phyloP scores from a whole-genome alignment of 106 monocot species.

The Acorus gramineus region DNA sequence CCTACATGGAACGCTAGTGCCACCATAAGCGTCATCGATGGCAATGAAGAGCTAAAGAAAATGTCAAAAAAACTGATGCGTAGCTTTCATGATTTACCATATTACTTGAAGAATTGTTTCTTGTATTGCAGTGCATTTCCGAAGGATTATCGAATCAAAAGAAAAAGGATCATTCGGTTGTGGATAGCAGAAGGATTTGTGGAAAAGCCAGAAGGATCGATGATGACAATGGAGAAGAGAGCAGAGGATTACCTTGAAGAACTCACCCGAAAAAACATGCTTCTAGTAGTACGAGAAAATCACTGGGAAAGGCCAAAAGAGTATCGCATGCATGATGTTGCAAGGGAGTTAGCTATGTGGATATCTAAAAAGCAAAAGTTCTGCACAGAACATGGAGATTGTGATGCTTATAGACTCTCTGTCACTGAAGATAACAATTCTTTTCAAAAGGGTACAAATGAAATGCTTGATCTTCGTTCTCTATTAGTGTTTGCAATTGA shows the following conservation, averaged over 20 bases:
- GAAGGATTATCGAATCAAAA: slow-evolving; percentile 7
- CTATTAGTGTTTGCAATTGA: slow-evolving; percentile 1
- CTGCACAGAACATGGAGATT: neutral
- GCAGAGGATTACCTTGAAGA: slow-evolving; percentile 17
- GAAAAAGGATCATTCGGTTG: neutral
- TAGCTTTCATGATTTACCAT: slow-evolving; percentile 18
- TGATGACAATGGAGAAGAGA: neutral
- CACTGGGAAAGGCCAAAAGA: slow-evolving; percentile 1
- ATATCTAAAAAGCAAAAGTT: slow-evolving; percentile 11
- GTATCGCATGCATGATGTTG: slow-evolving; percentile 13
- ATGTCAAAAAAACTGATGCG: neutral
- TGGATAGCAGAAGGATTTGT: slow-evolving; percentile 30
- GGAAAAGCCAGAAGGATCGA: neutral
- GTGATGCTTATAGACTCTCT: neutral
- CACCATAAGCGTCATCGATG: slow-evolving; percentile 2
- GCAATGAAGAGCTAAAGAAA: neutral
- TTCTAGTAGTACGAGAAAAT: neutral
- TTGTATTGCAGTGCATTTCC: slow-evolving; percentile 21
- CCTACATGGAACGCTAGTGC: slow-evolving; percentile 1
- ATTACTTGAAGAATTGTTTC: slow-evolving; percentile 19
- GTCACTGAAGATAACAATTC: slow-evolving; percentile 7
- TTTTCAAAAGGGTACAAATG: neutral
- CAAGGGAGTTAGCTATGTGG: slow-evolving; percentile 11
- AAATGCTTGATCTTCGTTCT: slow-evolving; percentile 6
- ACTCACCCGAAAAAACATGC: slow-evolving; percentile 9